Evolutionary conservation across 2,329 filamentous ascomycete species (phyloP).

Genomic region (Pseudophaeomoniella oleicola): DNA sequence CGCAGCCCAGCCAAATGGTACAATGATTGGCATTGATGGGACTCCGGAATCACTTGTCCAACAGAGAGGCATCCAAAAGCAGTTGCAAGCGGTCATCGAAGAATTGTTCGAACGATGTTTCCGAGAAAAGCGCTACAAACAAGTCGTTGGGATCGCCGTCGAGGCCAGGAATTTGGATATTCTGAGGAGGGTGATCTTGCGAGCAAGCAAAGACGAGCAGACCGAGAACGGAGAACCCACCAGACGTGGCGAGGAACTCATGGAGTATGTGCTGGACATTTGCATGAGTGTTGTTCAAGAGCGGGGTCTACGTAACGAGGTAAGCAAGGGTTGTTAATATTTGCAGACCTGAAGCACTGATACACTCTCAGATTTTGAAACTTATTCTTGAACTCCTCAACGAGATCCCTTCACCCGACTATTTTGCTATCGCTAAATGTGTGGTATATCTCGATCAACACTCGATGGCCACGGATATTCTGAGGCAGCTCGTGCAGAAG

Average conservation of each 20-base stretch:
- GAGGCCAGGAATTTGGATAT: slow-evolving; percentile 88
- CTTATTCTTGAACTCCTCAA: slow-evolving; percentile 91
- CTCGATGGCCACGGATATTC: slow-evolving; percentile 74
- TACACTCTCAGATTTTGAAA: slow-evolving; percentile 65
- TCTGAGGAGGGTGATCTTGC: slow-evolving; percentile 70
- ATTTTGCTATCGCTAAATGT: slow-evolving; percentile 95
- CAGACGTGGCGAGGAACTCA: slow-evolving; percentile 68
- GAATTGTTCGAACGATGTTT: slow-evolving; percentile 86
- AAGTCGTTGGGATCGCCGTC: slow-evolving; percentile 92
- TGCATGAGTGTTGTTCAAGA: slow-evolving; percentile 98
- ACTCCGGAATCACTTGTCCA: slow-evolving; percentile 47
- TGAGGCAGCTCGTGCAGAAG: slow-evolving; percentile 66
- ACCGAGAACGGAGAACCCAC: slow-evolving; percentile 42
- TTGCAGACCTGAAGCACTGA: no score
- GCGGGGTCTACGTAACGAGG: slow-evolving; percentile 62
- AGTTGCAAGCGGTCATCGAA: slow-evolving; percentile 71
- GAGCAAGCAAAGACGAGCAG: slow-evolving; percentile 77
- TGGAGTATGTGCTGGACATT: slow-evolving; percentile 91
- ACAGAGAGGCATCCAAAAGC: slow-evolving; percentile 59
- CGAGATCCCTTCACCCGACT: slow-evolving; percentile 83
- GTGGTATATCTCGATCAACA: slow-evolving; percentile 92
- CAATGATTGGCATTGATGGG: slow-evolving; percentile 38
- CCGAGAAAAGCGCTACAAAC: slow-evolving; percentile 71
- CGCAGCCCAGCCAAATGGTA: slow-evolving; percentile 36
- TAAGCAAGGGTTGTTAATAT: slow-evolving; percentile 15